Conservation (phyloP, 1,139 yeast genomes). For the Yamadazyma mexicana region DNA sequence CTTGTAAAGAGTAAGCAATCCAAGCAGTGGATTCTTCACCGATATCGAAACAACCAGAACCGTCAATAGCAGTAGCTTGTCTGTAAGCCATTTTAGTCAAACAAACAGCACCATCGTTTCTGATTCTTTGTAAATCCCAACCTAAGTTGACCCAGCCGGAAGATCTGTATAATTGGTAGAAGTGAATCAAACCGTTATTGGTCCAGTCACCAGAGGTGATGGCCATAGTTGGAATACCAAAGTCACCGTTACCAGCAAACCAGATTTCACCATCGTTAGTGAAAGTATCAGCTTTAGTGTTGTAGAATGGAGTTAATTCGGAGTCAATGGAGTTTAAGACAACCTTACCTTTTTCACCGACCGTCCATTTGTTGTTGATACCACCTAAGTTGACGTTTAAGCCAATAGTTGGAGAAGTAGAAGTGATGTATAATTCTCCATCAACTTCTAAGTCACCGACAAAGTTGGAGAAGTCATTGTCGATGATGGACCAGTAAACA, state of each 20-base stretch:
- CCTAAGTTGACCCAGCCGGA: slow-evolving; percentile 20
- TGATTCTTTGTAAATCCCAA: slow-evolving; percentile 15
- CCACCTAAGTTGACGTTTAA: slow-evolving; percentile 19
- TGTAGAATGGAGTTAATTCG: slow-evolving; percentile 20
- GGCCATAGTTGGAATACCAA: slow-evolving; percentile 16
- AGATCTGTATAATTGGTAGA: slow-evolving; percentile 15
- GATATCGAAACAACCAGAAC: slow-evolving; percentile 28
- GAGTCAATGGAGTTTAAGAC: slow-evolving; percentile 18
- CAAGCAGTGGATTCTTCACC: slow-evolving; percentile 19
- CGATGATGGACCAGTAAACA: slow-evolving; percentile 34
- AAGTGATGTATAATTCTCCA: slow-evolving; percentile 19
- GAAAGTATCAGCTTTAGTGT: slow-evolving; percentile 15
- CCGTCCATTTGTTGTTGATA: slow-evolving; percentile 10
- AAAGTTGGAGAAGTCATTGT: slow-evolving; percentile 26
- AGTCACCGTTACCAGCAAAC: slow-evolving; percentile 17
- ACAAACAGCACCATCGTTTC: slow-evolving; percentile 29
- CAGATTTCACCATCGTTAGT: slow-evolving; percentile 16
- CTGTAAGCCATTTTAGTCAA: slow-evolving; percentile 21
- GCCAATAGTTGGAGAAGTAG: slow-evolving; percentile 16
- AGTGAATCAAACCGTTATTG: slow-evolving; percentile 20
- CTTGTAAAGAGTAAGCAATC: slow-evolving; percentile 13
- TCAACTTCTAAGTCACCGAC: slow-evolving; percentile 19
- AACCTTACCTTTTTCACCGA: slow-evolving; percentile 16
- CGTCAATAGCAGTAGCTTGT: slow-evolving; percentile 23
- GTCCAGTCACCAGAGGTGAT: slow-evolving; percentile 19